Evolutionary conservation across 1,284 basidiomycete species (phyloP).

Genomic region (Naganishia liquefaciens): DNA sequence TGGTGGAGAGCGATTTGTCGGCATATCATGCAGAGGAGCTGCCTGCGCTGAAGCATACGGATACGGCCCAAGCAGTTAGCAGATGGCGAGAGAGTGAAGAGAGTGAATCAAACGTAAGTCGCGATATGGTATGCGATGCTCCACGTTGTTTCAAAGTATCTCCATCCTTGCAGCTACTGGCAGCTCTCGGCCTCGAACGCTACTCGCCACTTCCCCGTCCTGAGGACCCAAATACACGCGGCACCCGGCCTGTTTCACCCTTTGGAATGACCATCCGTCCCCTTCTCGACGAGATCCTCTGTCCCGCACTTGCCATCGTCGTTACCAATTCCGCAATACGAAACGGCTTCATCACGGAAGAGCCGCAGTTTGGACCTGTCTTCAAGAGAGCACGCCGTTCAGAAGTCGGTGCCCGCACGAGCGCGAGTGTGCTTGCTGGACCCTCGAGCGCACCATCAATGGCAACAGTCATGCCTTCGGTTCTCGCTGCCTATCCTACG

Average conservation of each 20-base stretch:
- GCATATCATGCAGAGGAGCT: not conserved
- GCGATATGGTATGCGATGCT: not conserved
- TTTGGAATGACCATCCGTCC: not conserved
- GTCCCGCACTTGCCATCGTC: not conserved
- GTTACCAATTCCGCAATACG: not conserved
- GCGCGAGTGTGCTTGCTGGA: not conserved
- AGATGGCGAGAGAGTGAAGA: not conserved
- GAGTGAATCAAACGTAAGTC: not conserved
- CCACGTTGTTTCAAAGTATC: not conserved
- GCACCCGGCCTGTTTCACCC: not conserved
- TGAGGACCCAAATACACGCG: not conserved
- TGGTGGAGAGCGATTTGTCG: conserved; percentile 2
- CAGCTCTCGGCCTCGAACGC: not conserved
- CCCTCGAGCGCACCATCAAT: not conserved
- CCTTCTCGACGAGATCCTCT: not conserved
- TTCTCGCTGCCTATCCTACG: too few species aligned
- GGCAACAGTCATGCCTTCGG: not conserved
- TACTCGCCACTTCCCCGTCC: not conserved
- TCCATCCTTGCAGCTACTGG: not conserved
- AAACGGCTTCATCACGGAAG: not conserved
- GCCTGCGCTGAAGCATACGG: not conserved
- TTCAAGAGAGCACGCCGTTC: not conserved
- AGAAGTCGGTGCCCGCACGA: not conserved
- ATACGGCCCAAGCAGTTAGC: not conserved
- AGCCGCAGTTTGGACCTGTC: not conserved